Conservation (phyloP, 495 filamentous ascomycete species). For the Penicillium maclennaniae region DNA sequence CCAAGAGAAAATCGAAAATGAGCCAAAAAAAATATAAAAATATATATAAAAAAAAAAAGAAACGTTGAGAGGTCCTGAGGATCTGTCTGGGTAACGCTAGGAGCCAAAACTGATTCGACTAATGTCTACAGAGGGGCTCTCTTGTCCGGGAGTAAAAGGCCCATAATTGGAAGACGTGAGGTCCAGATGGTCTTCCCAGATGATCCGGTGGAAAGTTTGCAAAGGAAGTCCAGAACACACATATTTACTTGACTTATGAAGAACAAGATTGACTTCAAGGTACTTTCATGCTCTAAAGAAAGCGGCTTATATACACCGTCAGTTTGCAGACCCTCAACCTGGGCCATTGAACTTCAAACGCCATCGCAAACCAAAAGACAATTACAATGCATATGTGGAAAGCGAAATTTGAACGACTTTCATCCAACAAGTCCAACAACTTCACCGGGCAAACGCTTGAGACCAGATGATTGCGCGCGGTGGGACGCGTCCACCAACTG, state of each 20-base stretch:
- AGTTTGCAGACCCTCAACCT: background rate
- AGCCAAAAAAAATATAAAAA: no score
- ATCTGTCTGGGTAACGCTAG: no score
- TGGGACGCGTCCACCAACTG: conserved; percentile 74
- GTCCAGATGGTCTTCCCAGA: no score
- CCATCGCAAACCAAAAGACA: background rate
- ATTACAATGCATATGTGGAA: background rate
- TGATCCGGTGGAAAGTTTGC: no score
- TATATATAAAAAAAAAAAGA: no score
- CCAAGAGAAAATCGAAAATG: no score
- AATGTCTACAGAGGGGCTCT: no score
- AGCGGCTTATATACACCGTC: conserved; percentile 1
- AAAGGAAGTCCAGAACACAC: background rate
- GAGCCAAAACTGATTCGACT: no score
- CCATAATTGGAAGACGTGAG: no score
- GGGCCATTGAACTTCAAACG: background rate
- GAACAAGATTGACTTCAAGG: background rate
- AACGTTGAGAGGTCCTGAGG: no score
- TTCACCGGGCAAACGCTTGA: conserved; percentile 49
- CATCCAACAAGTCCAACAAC: conserved; percentile 49
- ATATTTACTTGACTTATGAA: background rate
- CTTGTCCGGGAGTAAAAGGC: no score
- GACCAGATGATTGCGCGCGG: conserved; percentile 71
- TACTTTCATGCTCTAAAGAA: background rate
- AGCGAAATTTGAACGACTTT: background rate